These are phyloP conservation scores for Blastocystis hominis DNA, from an alignment of 352 stramenopile genomes.

Conservation along the genomic window DNA sequence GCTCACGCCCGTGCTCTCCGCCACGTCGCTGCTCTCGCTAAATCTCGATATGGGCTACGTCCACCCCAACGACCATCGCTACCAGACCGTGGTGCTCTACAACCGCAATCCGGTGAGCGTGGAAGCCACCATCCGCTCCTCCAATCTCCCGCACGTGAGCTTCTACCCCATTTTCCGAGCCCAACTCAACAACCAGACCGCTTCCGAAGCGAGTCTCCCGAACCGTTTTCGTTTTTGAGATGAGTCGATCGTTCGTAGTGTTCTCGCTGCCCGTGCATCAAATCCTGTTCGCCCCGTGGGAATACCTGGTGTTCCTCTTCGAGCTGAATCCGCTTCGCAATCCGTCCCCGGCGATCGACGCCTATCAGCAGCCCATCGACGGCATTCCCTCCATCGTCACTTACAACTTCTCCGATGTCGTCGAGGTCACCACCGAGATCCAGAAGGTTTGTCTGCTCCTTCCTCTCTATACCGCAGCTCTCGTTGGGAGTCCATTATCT, in stretches of 20 bases:
- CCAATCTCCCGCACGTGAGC: not conserved
- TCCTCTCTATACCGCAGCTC: not conserved
- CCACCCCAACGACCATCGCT: constrained; percentile 16
- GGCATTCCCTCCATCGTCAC: not conserved
- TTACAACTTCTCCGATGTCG: constrained; percentile 1
- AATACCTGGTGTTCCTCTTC: constrained; percentile 34
- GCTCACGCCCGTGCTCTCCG: not conserved
- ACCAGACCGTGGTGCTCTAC: constrained; percentile 47
- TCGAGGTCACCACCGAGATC: not conserved
- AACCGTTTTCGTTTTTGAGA: not conserved
- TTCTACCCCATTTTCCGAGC: constrained; percentile 18
- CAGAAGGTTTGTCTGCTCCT: not conserved
- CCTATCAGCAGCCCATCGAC: not conserved
- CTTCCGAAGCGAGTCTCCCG: not conserved
- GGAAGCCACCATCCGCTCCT: not conserved
- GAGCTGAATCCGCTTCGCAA: not conserved
- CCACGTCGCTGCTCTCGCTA: not conserved
- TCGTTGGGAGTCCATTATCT: constrained; percentile 7
- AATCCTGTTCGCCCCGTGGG: not conserved
- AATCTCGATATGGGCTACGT: constrained; percentile 32
- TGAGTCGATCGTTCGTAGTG: not conserved
- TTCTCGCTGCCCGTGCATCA: not conserved
- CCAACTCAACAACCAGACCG: constrained; percentile 3
- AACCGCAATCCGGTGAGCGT: constrained; percentile 33
- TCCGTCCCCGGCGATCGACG: not conserved